These are phyloP conservation scores for Torulaspora pretoriensis DNA, from an alignment of 1,139 yeast genomes.

Conservation along the genomic window DNA sequence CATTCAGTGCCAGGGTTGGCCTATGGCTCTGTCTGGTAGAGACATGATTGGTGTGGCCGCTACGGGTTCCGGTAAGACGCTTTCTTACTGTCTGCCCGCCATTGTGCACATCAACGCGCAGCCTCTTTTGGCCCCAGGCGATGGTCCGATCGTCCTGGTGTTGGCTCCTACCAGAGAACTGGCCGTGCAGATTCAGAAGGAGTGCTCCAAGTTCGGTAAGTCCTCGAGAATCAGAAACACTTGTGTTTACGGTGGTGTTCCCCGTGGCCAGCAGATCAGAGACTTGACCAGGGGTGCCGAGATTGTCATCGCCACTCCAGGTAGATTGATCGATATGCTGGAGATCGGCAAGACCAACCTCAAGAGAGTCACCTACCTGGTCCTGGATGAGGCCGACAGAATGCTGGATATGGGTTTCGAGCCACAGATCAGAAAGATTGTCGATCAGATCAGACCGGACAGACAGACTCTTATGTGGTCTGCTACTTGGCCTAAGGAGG, in stretches of 20 bases:
- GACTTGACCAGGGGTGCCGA: conserved; percentile 94
- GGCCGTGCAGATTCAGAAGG: conserved; percentile 95
- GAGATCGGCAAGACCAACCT: conserved; percentile 93
- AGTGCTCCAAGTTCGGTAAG: conserved; percentile 90
- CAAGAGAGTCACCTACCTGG: conserved; percentile 93
- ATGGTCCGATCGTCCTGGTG: conserved; percentile 94
- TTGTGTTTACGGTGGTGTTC: conserved; percentile 99
- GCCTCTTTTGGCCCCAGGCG: conserved; percentile 87
- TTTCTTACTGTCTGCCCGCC: conserved; percentile 93
- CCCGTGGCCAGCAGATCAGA: conserved; percentile 95
- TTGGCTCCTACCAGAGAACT: conserved; percentile 98
- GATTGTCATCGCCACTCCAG: conserved; percentile 95
- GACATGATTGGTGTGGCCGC: conserved; percentile 99
- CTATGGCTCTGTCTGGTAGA: conserved; percentile 98
- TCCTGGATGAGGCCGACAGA: conserved; percentile 94
- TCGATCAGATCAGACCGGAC: conserved; percentile 93
- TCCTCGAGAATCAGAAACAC: conserved; percentile 93
- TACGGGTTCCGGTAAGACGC: conserved; percentile 98
- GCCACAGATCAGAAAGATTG: conserved; percentile 92
- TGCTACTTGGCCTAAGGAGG: conserved; percentile 99
- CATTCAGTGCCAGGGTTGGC: conserved; percentile 99
- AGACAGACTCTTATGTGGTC: conserved; percentile 99
- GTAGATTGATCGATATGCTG: conserved; percentile 96
- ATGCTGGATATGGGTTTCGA: conserved; percentile 98
- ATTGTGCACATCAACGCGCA: conserved; percentile 98